phyloP scores from a whole-genome alignment of 2,329 filamentous ascomycete species.

The Nigrograna mackinnonii region DNA sequence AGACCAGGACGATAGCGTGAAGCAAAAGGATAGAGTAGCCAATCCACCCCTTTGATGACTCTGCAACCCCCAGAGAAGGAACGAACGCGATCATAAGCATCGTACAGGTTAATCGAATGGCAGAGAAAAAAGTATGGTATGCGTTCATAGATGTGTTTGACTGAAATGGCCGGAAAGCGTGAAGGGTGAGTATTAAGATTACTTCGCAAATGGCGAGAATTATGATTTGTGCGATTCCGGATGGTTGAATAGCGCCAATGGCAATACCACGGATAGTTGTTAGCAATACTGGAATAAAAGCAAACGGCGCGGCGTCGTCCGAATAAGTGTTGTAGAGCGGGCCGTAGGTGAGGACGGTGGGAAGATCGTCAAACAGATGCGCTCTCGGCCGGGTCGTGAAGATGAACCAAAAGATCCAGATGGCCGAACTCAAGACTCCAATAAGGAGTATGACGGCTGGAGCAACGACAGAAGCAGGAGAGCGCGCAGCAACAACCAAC shows the following conservation, averaged over 20 bases:
- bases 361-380: slow-evolving; percentile 89
- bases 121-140: slow-evolving; percentile 85
- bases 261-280: slow-evolving; percentile 86
- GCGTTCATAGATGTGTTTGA: slow-evolving; percentile 95
- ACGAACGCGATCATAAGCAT: slow-evolving; percentile 69
- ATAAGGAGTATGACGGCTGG: slow-evolving; percentile 76
- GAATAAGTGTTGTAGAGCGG: slow-evolving; percentile 97
- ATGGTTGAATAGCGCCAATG: slow-evolving; percentile 89
- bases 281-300: slow-evolving; percentile 81
- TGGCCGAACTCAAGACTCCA: slow-evolving; percentile 71
- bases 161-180: slow-evolving; percentile 89
- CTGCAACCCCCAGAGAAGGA: slow-evolving; percentile 76
- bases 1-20: slow-evolving; percentile 81
- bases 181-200: slow-evolving; percentile 81
- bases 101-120: slow-evolving; percentile 71
- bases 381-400: slow-evolving; percentile 79
- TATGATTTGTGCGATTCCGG: slow-evolving; percentile 90
- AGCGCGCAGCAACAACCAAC: slow-evolving; percentile 72
- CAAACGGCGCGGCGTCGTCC: slow-evolving; percentile 88
- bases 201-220: slow-evolving; percentile 93
- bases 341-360: slow-evolving; percentile 86
- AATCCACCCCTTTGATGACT: slow-evolving; percentile 88
- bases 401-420: slow-evolving; percentile 82
- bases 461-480: slow-evolving; percentile 71
- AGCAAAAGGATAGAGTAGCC: slow-evolving; percentile 88